phyloP scores from a whole-genome alignment of 1,284 basidiomycete species.

The Anthracocystis panici-leucophaei region DNA sequence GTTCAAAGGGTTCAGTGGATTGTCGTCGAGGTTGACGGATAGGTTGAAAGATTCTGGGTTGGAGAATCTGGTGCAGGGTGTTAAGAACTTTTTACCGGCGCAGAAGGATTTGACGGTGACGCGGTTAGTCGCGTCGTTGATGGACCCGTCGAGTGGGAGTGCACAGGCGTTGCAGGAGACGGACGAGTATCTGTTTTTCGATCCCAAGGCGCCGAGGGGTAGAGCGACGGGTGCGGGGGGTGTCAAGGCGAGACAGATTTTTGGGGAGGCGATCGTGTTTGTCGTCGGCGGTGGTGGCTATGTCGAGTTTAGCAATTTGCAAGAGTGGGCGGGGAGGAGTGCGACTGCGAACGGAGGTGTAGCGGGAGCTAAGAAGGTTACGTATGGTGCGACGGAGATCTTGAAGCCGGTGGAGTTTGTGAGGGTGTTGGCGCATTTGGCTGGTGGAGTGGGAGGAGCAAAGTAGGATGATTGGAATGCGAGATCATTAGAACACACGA shows the following conservation, averaged over 20 bases:
- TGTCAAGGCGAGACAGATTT: slow-evolving; percentile 73
- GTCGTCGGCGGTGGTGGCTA: slow-evolving; percentile 96
- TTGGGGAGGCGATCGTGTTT: slow-evolving; percentile 89
- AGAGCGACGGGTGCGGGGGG: slow-evolving; percentile 33
- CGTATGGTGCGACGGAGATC: slow-evolving; percentile 96
- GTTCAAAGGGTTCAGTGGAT: slow-evolving; percentile 89
- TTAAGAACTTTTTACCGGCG: slow-evolving; percentile 96
- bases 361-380: slow-evolving; percentile 74
- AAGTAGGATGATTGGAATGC: background rate
- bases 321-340: slow-evolving; percentile 69
- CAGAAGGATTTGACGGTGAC: slow-evolving; percentile 94
- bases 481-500: background rate
- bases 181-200: slow-evolving; percentile 94
- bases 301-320: slow-evolving; percentile 94
- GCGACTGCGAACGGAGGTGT: slow-evolving; percentile 79
- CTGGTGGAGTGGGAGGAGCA: slow-evolving; percentile 20
- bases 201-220: slow-evolving; percentile 74
- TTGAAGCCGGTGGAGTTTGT: slow-evolving; percentile 89
- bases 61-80: slow-evolving; percentile 95
- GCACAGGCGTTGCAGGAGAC: slow-evolving; percentile 78
- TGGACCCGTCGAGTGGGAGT: slow-evolving; percentile 92
- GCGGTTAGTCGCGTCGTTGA: slow-evolving; percentile 90
- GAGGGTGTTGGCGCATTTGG: slow-evolving; percentile 72
- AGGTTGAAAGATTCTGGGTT: slow-evolving; percentile 90
- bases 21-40: slow-evolving; percentile 78